Conservation (phyloP, 2,329 filamentous ascomycete genomes). For the Penicillium sp. region DNA sequence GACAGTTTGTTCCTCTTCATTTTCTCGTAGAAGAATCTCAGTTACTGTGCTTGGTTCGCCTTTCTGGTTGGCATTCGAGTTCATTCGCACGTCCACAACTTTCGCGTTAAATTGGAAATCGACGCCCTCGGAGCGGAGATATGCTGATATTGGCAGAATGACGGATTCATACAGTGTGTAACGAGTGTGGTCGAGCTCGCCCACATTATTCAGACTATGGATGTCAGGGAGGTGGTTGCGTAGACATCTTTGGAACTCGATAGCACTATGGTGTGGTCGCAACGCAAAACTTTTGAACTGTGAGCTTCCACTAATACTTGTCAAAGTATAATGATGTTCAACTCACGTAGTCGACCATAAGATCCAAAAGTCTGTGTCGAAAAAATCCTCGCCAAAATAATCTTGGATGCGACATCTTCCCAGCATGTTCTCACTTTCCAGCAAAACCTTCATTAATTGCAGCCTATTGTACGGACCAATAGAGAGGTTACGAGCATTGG, state of each 20-base stretch:
- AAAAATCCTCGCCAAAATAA: not conserved
- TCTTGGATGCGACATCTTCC: not conserved
- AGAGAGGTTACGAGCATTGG: not conserved
- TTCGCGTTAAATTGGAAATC: not conserved
- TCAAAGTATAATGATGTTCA: not conserved
- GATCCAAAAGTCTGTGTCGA: not conserved
- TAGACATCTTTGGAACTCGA: not conserved
- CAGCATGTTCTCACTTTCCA: not conserved
- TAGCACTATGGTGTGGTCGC: not conserved
- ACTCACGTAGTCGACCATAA: not conserved
- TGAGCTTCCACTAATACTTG: not conserved
- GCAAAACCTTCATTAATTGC: not conserved
- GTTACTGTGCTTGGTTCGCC: not conserved
- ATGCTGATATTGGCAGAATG: not conserved
- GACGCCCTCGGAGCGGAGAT: not conserved
- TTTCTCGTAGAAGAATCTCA: not conserved
- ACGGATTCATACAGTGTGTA: not conserved
- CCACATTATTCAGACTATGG: not conserved
- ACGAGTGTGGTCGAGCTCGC: not conserved
- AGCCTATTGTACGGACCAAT: not conserved
- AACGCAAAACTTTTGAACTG: not conserved
- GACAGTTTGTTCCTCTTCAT: not conserved
- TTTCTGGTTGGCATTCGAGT: no score
- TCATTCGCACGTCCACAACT: not conserved
- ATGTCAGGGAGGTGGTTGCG: not conserved